Evolutionary conservation across 257 asterid genomes (phyloP), one percentile per base, ranked within the genome.

Genomic region (Plantago major): DNA sequence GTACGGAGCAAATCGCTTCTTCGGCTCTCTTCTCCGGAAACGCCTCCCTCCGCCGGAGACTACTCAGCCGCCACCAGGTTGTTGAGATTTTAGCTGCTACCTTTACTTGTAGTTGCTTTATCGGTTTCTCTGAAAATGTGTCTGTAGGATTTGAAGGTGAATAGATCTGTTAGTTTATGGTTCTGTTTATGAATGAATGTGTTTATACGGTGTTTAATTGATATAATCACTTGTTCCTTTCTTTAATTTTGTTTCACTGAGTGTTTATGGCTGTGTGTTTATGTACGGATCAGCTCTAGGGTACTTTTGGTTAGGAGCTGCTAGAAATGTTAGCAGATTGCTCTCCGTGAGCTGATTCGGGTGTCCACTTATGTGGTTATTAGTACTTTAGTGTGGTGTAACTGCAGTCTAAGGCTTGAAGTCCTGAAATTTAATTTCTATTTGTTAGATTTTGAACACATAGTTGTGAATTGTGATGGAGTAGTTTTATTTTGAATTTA

Each of bases 1-100:
- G 30, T 75, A 77, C 10, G 89, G 95, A 7, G 94, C 94, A 62
- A 82, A 71, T 54, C 82, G 88, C 44, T 82, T 94, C 44, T 78
- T 87, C 57, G 74, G 79, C 51, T 76, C 95, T 15, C 67, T 83
- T 56, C 71, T 80, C 52, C 82, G 81, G 68, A 84, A 79, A 60
- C 76, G 89, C 45, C 88, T 86, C 19, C 78, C 84, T 1, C 73
- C 76, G 63, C 75, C 82, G 18, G 7, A 5, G 40, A 33, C 71
- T 63, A 62, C 73, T 55, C 77, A 74, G 9, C 79, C 72, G 70
- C 75, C 71, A 15, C 80, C 79, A 78, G 94, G 93, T 81, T 80
- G 42, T 62, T 17, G 48, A 15, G 10, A 45, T 53, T 42, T 44
- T 6, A 33, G 40, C 40, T 33, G 40, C 40, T 33, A 4, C 40